Evolutionary conservation across 768 basidiomycete species (phyloP), one percentile per base, ranked within the genome.

Genomic region (Lactarius quietus): DNA sequence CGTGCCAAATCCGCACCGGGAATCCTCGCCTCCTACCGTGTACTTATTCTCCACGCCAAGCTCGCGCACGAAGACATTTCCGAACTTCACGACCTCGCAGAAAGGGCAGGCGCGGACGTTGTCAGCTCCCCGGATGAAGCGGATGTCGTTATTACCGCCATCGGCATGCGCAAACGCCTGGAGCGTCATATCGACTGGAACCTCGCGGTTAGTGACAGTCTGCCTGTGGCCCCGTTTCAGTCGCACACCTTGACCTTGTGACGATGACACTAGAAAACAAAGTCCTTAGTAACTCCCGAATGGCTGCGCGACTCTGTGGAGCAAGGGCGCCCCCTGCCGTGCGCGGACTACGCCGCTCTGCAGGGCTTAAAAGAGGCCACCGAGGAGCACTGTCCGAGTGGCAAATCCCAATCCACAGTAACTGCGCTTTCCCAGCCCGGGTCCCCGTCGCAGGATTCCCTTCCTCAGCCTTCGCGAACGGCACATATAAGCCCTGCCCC

Each of bases 181-280:
- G 86, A 90, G 74, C 79, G 90, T 57, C 90, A 92, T 74, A 59
- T 93, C 17, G 70, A 80, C 35, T 88, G 87, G 87, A 75, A 79
- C 2, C 69, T 86, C 38, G 86, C 88, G 31, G 90, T 91, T 72
- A 73, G 87, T 78, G 8, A 35, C n/a, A 20, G 14, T 48, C 53
- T 10, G 52, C 52, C 8, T 8, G 33, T 33, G 33, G 4, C 56
- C 20, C 17, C 38, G 35, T 26, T 48, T 39, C 54, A 26, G 33
- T 52, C 57, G 41, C 28, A 18, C 28, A 14, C 26, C 35, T 29
- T 59, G 38, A 66, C 52, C 39, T 12, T 12, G 31, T 38, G 29
- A 63, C n/a, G 28, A 55, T 36, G 41, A 14, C 51, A 33, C 9
- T 70, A 90, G 88, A 83, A 80, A 77, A 78, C 78, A 38, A 92